These are phyloP conservation scores for Monosporascus sp. DNA, from an alignment of 2,329 filamentous ascomycete genomes.

Conservation along the genomic window DNA sequence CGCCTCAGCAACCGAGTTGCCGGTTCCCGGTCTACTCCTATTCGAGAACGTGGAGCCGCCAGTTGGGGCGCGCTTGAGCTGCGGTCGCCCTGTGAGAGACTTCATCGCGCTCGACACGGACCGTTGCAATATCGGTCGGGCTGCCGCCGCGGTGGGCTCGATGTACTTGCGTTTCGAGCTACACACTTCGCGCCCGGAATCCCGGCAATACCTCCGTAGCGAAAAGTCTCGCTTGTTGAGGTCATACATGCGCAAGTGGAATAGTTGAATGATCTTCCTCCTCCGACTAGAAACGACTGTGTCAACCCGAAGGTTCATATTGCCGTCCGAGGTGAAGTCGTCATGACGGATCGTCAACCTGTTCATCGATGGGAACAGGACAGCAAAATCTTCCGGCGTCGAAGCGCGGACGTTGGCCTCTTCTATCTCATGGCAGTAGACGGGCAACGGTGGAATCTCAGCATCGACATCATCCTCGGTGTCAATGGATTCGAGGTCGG, in stretches of 20 bases:
- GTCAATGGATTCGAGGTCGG: slow-evolving; percentile 43
- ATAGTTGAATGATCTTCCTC: slow-evolving; percentile 69
- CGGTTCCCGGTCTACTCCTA: slow-evolving; percentile 30
- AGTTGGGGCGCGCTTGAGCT: slow-evolving; percentile 32
- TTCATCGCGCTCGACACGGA: slow-evolving; percentile 47
- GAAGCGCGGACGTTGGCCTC: slow-evolving; percentile 67
- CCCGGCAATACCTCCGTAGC: slow-evolving; percentile 82
- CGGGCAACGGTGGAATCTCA: slow-evolving; percentile 49
- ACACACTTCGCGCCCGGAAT: slow-evolving; percentile 90
- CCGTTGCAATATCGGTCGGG: slow-evolving; percentile 37
- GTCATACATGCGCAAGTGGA: slow-evolving; percentile 94
- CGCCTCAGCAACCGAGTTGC: slow-evolving; percentile 25
- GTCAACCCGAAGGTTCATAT: slow-evolving; percentile 93
- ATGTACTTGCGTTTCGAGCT: slow-evolving; percentile 69
- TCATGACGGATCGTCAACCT: slow-evolving; percentile 82
- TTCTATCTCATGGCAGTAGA: slow-evolving; percentile 57
- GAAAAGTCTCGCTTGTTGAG: slow-evolving; percentile 83
- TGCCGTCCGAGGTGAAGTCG: slow-evolving; percentile 82
- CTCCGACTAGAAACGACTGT: slow-evolving; percentile 63
- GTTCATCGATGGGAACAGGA: slow-evolving; percentile 80
- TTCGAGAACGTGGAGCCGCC: slow-evolving; percentile 24
- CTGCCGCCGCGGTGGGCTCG: slow-evolving; percentile 37
- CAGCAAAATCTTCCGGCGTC: slow-evolving; percentile 74
- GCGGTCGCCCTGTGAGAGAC: slow-evolving; percentile 34
- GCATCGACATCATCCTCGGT: slow-evolving; percentile 29